A percentile compares a stretch with the other conserved stretches of the same genome.
Conservation (phyloP, 257 asterid species). For the Solanum raphanifolium region DNA sequence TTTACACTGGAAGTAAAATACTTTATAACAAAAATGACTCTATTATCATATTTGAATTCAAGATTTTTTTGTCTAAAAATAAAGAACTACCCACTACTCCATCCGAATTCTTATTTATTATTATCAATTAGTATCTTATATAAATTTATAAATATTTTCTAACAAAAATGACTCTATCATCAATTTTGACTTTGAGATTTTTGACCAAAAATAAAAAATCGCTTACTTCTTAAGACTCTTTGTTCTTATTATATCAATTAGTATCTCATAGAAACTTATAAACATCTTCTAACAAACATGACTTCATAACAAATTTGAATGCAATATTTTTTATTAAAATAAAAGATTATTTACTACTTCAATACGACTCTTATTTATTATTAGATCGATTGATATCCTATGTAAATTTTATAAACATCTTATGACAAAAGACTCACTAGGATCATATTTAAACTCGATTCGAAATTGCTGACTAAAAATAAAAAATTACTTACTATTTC, state of each 20-base stretch:
- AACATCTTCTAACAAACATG: neutral
- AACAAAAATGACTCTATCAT: too few relatives aligned
- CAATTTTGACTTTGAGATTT: too few relatives aligned
- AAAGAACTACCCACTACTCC: neutral
- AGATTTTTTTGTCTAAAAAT: neutral
- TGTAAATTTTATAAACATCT: too few relatives aligned
- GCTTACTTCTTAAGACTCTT: neutral
- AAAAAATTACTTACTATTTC: too few relatives aligned
- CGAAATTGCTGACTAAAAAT: too few relatives aligned
- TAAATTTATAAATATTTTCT: neutral
- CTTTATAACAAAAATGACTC: neutral
- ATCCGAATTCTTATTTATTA: neutral
- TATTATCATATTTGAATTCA: neutral
- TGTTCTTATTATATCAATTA: neutral
- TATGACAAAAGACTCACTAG: neutral
- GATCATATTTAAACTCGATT: too few relatives aligned
- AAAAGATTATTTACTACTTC: neutral
- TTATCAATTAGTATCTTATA: neutral
- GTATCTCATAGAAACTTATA: neutral
- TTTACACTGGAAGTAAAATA: neutral
- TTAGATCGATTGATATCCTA: neutral
- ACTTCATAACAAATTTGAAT: neutral
- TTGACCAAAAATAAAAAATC: too few relatives aligned
- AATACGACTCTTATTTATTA: too few relatives aligned
- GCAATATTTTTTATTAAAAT: accelerated